Base-by-base conservation (phyloP, 352 stramenopile genomes). In the Phytophthora cactorum region DNA sequence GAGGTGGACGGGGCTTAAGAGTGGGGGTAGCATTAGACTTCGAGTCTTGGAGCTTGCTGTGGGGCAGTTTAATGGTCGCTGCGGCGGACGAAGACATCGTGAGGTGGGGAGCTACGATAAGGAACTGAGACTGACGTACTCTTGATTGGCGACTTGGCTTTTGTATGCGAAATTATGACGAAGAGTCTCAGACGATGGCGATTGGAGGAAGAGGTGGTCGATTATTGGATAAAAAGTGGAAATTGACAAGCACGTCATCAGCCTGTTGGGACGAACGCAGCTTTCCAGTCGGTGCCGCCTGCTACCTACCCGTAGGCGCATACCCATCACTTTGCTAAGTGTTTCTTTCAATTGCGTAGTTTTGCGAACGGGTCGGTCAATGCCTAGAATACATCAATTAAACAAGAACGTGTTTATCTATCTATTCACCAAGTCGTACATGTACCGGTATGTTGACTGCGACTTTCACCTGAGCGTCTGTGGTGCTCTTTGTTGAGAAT, bases 1-100 rank as follows among this genome's bases (percentile, higher is more conserved):
- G 66, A 43, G 86, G 84, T 27, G 82, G 78, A 11, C 55, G 72
- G 2, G 62, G 41, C 36, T 65, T 70, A 5, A 44, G 29, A 22
- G 17, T 11, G 27, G 3, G 9, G 31, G 29, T 43, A 6, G 6
- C 50, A 56, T 46, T 34, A 32, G 17, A 44, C 29, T 38, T 32
- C 5, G n/a, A 32, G 31, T 36, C 29, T n/a, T 34, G 50, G 50
- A 25, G 49, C 29, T 55, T 22, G 8, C 36, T 43, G 5, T 31
- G 45, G 39, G 25, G 36, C 12, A 25, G 34, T 31, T 66, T 70
- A 43, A 22, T 50, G 11, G 22, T 55, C 47, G 38, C 44, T 28
- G 29, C 2, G 6, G 38, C 5, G 36, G 36, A 43, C 36, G 36
- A 43, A 43, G 36, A 41, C 59, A 65, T 65, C 8, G 58, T 52